These are phyloP conservation scores for Endothia cerciana DNA, from an alignment of 2,329 filamentous ascomycete genomes.

Conservation along the genomic window DNA sequence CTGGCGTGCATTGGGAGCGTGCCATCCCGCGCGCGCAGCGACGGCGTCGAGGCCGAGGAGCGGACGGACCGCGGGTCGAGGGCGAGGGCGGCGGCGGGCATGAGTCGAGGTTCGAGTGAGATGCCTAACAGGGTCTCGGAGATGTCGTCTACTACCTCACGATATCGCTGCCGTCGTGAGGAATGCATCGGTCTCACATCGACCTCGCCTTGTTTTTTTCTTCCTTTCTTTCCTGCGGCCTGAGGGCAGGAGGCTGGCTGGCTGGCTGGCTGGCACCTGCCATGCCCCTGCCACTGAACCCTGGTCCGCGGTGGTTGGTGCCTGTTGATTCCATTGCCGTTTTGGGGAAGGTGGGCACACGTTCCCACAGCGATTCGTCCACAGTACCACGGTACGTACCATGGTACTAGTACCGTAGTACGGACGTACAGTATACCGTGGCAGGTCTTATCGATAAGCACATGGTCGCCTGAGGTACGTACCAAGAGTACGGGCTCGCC, in stretches of 20 bases:
- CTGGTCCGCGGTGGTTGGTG: slow-evolving; percentile 6
- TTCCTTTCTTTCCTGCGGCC: neutral
- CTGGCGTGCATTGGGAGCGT: slow-evolving; percentile 60
- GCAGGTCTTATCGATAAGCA: no score
- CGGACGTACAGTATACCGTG: no score
- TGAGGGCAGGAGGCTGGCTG: neutral
- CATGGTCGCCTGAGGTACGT: neutral
- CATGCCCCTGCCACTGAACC: neutral
- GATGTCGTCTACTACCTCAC: slow-evolving; percentile 35
- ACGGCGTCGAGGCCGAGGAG: slow-evolving; percentile 79
- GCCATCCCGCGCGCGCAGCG: slow-evolving; percentile 73
- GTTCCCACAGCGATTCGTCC: slow-evolving; percentile 13
- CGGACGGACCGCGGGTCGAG: slow-evolving; percentile 46
- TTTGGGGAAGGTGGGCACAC: slow-evolving; percentile 3
- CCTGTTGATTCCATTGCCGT: slow-evolving; percentile 4
- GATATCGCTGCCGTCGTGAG: slow-evolving; percentile 34
- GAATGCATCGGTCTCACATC: slow-evolving; percentile 32
- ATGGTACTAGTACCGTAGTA: no score
- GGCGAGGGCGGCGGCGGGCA: slow-evolving; percentile 47
- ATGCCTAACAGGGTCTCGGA: slow-evolving; percentile 43
- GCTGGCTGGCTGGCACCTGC: slow-evolving; percentile 7
- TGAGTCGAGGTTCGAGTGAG: slow-evolving; percentile 47
- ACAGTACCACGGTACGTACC: neutral
- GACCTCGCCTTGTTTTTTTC: neutral
- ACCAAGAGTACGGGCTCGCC: no score